Percentiles rank a stretch among this genome's conserved stretches.
Evolutionary conservation across 352 stramenopile species (phyloP).

Genomic region (Phytophthora tentaculata): DNA sequence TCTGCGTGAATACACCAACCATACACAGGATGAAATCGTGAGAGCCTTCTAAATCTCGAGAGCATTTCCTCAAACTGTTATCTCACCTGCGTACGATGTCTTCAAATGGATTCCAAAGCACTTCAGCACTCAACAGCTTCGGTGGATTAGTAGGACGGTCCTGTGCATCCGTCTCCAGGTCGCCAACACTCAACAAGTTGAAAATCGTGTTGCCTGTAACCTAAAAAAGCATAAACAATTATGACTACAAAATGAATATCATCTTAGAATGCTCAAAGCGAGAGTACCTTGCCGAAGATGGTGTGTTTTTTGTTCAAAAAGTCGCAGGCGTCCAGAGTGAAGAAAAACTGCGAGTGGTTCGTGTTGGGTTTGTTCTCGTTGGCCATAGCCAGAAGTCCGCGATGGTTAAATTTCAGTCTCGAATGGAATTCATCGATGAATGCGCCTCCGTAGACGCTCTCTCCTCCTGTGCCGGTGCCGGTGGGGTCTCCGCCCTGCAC

Average conservation of each 20-base stretch:
- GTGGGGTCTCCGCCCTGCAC: slow-evolving; percentile 95
- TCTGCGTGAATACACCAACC: slow-evolving; percentile 14
- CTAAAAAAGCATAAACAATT: slow-evolving; percentile 61
- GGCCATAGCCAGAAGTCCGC: slow-evolving; percentile 95
- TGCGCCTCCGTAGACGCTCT: slow-evolving; percentile 74
- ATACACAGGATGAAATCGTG: slow-evolving; percentile 2
- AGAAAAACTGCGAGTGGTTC: slow-evolving; percentile 97
- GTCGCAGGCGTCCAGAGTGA: slow-evolving; percentile 95
- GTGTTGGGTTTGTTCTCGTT: slow-evolving; percentile 89
- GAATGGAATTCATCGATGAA: slow-evolving; percentile 95
- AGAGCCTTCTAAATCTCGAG: background rate
- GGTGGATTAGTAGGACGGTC: slow-evolving; percentile 84
- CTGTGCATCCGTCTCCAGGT: slow-evolving; percentile 86
- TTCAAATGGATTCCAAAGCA: slow-evolving; percentile 95
- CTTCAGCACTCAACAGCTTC: slow-evolving; percentile 85
- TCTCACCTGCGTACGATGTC: slow-evolving; percentile 90
- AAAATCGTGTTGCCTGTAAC: slow-evolving; percentile 98
- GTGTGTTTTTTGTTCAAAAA: slow-evolving; percentile 97
- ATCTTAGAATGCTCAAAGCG: background rate
- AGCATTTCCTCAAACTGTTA: background rate
- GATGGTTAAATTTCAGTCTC: slow-evolving; percentile 95
- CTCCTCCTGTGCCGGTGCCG: slow-evolving; percentile 81
- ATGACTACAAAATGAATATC: background rate
- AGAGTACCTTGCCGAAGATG: slow-evolving; percentile 85
- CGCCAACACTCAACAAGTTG: slow-evolving; percentile 94